Evolutionary conservation across 2,329 filamentous ascomycete species (phyloP).

Genomic region (Ophiocordyceps australis): DNA sequence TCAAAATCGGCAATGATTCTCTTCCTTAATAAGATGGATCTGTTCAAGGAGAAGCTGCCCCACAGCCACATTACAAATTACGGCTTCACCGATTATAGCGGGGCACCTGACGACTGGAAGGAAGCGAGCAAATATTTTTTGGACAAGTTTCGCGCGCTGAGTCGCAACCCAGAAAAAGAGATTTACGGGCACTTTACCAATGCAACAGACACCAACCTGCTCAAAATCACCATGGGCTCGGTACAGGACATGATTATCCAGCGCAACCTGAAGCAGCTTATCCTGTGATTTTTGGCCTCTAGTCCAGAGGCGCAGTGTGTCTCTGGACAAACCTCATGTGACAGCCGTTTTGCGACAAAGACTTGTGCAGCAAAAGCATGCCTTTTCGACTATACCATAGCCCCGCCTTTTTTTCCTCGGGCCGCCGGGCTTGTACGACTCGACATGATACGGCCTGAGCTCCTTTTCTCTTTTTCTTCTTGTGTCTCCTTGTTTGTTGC

Average conservation of each 20-base stretch:
- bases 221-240: conserved; percentile 74
- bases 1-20: conserved; percentile 79
- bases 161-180: conserved; percentile 98
- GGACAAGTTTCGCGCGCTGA: conserved; percentile 93
- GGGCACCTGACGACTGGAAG: conserved; percentile 74
- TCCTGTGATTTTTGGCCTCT: conserved; percentile 23
- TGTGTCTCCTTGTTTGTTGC: too few species aligned
- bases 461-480: too few species aligned
- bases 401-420: too few species aligned
- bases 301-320: too few species aligned
- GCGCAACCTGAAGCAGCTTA: conserved; percentile 63
- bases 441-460: too few species aligned
- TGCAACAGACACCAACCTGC: conserved; percentile 83
- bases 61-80: conserved; percentile 63
- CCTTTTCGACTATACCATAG: too few species aligned
- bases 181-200: conserved; percentile 99
- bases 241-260: conserved; percentile 82
- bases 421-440: too few species aligned
- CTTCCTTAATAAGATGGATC: conserved; percentile 81
- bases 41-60: conserved; percentile 77
- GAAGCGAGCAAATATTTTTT: conserved; percentile 97
- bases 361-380: too few species aligned
- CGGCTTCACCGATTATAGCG: conserved; percentile 84
- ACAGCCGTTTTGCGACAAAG: too few species aligned
- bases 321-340: too few species aligned